phyloP scores from a whole-genome alignment of 2,329 filamentous ascomycete species.

The Aureobasidium uvarum region DNA sequence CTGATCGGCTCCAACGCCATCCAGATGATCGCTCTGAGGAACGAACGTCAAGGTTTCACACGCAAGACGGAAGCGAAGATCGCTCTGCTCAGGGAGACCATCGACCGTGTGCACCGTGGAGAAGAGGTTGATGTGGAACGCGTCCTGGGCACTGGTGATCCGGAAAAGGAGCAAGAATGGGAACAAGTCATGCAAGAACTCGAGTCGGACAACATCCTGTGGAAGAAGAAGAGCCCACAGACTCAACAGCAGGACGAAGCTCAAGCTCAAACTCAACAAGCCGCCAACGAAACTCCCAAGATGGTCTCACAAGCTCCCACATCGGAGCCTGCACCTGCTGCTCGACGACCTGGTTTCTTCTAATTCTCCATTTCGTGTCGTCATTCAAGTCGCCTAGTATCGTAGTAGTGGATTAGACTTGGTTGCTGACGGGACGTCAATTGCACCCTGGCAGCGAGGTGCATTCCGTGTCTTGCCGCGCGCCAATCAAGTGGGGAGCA shows the following conservation, averaged over 20 bases:
- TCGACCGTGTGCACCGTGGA: conserved; percentile 66
- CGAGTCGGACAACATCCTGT: conserved; percentile 22
- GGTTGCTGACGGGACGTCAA: conserved; percentile 5
- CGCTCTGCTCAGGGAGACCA: conserved; percentile 68
- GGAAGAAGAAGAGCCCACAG: conserved; percentile 21
- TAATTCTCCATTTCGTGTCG: neutral
- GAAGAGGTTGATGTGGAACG: conserved; percentile 84
- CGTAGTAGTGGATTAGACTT: neutral
- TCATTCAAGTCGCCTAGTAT: neutral
- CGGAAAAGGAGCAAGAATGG: conserved; percentile 77
- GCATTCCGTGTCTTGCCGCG: conserved; percentile 5
- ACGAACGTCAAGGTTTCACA: conserved; percentile 68
- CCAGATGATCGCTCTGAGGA: conserved; percentile 79
- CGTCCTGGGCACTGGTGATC: conserved; percentile 73
- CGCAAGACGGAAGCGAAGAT: conserved; percentile 79
- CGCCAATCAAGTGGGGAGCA: neutral
- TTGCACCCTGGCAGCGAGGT: neutral
- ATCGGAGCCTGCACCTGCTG: neutral
- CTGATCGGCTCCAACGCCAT: conserved; percentile 96
- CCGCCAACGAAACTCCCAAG: conserved; percentile 7
- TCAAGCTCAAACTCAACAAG: conserved; percentile 3
- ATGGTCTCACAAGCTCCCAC: conserved; percentile 3
- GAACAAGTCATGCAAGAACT: conserved; percentile 55
- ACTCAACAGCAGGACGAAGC: neutral
- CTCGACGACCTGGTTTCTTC: conserved; percentile 22